Conservation (phyloP, 805 yeast genomes). For the Nakazawaea holstii region DNA sequence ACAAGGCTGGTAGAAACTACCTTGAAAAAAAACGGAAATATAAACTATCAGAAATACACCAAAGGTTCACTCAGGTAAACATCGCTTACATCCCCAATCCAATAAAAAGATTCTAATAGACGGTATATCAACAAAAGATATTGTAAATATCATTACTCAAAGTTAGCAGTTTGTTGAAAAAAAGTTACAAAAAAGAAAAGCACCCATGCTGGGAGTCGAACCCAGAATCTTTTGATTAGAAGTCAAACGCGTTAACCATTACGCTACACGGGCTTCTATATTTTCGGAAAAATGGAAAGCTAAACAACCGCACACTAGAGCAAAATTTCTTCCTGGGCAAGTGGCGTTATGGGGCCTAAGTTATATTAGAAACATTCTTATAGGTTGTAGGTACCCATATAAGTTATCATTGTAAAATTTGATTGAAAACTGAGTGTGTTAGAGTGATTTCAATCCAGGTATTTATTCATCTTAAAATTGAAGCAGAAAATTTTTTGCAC, state of each 20-base stretch:
- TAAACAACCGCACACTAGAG: background rate
- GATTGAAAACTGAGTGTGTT: too few relatives aligned
- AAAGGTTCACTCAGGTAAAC: too few relatives aligned
- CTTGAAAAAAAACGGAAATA: too few relatives aligned
- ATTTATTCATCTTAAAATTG: background rate
- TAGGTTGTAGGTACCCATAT: background rate
- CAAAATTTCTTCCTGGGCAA: too few relatives aligned
- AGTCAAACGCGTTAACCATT: slow-evolving; percentile 46
- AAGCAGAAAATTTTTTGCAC: background rate
- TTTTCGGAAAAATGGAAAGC: background rate
- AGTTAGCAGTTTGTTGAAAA: too few relatives aligned
- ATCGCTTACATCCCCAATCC: too few relatives aligned
- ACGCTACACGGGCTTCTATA: slow-evolving; percentile 29
- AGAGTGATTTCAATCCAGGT: background rate
- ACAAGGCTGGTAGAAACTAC: too few relatives aligned
- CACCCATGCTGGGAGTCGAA: slow-evolving; percentile 32
- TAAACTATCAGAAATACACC: too few relatives aligned
- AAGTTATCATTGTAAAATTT: background rate
- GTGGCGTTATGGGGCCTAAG: background rate
- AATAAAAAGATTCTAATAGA: too few relatives aligned
- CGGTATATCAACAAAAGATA: too few relatives aligned
- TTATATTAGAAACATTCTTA: background rate
- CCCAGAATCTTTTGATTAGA: slow-evolving; percentile 44
- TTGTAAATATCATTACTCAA: too few relatives aligned
- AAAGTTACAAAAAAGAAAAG: slow-evolving; percentile 10